phyloP scores from a whole-genome alignment of 2,329 filamentous ascomycete species.

The Hypoxylon sp. region DNA sequence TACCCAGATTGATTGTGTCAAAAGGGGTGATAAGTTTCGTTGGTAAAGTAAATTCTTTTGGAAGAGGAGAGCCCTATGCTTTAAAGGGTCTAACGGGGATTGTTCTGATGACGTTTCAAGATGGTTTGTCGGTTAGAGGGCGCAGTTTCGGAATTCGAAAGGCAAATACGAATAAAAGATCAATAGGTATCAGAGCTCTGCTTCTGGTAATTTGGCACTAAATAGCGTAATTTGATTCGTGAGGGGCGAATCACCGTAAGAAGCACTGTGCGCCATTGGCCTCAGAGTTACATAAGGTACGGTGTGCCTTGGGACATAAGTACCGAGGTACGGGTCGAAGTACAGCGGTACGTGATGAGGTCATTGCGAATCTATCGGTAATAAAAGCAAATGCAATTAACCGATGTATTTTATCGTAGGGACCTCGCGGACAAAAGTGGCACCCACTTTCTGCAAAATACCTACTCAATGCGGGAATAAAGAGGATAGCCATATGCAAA shows the following conservation, averaged over 20 bases:
- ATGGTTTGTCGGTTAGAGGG: constrained; percentile 14
- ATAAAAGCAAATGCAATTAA: constrained; percentile 31
- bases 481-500: constrained; percentile 15
- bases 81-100: constrained; percentile 10
- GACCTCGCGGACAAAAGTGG: constrained; percentile 3
- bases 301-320: constrained; percentile 1
- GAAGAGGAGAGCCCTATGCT: not conserved
- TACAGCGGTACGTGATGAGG: constrained; percentile 21
- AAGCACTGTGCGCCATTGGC: constrained; percentile 22
- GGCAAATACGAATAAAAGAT: constrained; percentile 10
- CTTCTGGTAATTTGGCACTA: constrained; percentile 35
- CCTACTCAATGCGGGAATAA: constrained; percentile 2
- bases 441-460: constrained; percentile 25
- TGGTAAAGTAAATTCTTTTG: not conserved
- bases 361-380: constrained; percentile 14
- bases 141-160: constrained; percentile 25
- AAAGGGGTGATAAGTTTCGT: constrained; percentile 7
- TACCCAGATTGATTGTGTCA: constrained; percentile 7
- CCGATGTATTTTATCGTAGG: constrained; percentile 13
- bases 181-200: constrained; percentile 29
- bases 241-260: constrained; percentile 21
- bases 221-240: constrained; percentile 35
- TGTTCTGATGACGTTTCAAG: constrained; percentile 35
- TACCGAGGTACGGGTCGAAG: constrained; percentile 19
- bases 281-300: constrained; percentile 5